Base-by-base conservation (phyloP, 495 filamentous ascomycete genomes). In the Entonaema liquescens region DNA sequence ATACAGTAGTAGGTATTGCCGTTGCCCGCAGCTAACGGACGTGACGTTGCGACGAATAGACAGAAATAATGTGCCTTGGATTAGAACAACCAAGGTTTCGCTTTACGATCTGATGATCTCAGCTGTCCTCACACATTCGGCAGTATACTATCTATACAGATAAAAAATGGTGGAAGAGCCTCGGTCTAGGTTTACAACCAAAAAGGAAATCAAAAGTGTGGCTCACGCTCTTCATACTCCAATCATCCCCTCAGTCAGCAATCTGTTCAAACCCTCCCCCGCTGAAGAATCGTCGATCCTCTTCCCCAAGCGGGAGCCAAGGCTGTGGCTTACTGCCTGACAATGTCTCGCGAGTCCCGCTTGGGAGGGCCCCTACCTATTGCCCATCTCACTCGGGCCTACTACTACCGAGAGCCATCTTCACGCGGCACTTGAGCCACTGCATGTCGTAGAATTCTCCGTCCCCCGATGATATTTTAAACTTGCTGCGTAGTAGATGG, bases 291-390 rank as follows among this genome's bases (percentile, higher is more conserved):
- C 8, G 70, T 36, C 55, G 70, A 72, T 68, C 70, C 35, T 25
- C 47, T 72, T 61, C 65, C 70, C 50, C 23, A 73, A 65, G 40
- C 6, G 56, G 61, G 19, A 35, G 64, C 59, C 49, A 61, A 72
- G 64, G 28, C 49, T 68, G 70, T 68, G 61, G 70, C 70, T 68
- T 73, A 72, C 55, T 49, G 64, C 59, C 55, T 23, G 52, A 66
- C 52, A 3, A 33, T 73, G 65, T 73, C 65, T 73, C 65, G 70
- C 65, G 28, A 40, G 17, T 47, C 55, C 70, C 70, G 70, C 65
- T 57, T 49, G 40, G 33, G 63, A 62, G 58, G 17, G 62, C n/a
- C 3, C 36, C 60, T 33, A 57, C 63, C 40, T 26, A 33, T 28
- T 49, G 36, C 19, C 19, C 17, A 55, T 59, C 33, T 42, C 21